Evolutionary conservation across 2,329 filamentous ascomycete species (phyloP), one percentile per base, ranked within the genome.

Genomic region (Fusarium sp.): DNA sequence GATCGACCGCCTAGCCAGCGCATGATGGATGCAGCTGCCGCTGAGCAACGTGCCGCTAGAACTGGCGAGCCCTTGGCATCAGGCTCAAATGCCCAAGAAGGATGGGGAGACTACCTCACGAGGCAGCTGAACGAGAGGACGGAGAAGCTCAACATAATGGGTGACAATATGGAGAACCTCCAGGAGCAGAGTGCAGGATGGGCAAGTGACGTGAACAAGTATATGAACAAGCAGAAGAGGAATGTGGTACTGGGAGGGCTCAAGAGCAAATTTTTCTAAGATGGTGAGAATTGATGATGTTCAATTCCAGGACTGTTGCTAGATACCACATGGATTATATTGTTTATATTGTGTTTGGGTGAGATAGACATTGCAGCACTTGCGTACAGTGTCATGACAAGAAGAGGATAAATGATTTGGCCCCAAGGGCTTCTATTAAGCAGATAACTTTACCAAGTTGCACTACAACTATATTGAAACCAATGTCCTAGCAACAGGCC

Each of bases 111-210:
- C 50, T 98, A 97, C 80, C 91, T 98, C 83, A 92, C 93, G 11
- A 89, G 95, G 39, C 94, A 97, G 82, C 84, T 99, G 54, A 95
- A 97, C 77, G 95, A 98, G 83, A 87, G 97, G 60, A 98, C 97
- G 0, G 95, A 98, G 84, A 95, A 92, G 79, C 85, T 99, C 67
- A 93, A 92, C 52, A 86, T 97, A 6, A 92, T 96, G 83, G 93
- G 92, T 3, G 96, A 98, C 78, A 92, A 87, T 57, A 95, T 98
- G 91, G 93, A 97, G 72, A 91, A 90, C 72, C 84, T 98, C 70
- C 92, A 96, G 79, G 89, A 95, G 78, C 92, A 92, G 76, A 97
- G 94, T 80, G 91, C 91, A 65, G 93, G 92, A 20, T 98, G 95
- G 92, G 93, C 95, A 16, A 91, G 95, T 35, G 95, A 97, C 80